Evolutionary conservation across 2,329 filamentous ascomycete species (phyloP).

Genomic region (Penicillium capsulatum): DNA sequence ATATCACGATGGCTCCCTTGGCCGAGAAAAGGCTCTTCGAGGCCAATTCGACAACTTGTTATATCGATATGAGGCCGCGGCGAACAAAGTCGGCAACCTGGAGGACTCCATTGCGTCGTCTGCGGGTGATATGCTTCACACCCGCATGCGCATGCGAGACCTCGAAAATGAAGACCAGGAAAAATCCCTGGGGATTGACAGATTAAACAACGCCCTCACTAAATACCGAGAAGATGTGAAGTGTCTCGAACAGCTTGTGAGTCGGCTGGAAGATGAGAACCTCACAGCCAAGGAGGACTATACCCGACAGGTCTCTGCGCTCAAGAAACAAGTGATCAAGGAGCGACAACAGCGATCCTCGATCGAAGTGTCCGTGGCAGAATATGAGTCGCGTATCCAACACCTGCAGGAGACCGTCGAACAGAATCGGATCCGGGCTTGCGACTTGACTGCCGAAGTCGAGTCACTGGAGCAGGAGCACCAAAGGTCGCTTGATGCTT

Average conservation of each 20-base stretch:
- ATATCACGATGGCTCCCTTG: constrained; percentile 31
- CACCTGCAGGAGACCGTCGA: constrained; percentile 35
- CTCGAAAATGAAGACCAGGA: constrained; percentile 41
- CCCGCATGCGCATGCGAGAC: constrained; percentile 42
- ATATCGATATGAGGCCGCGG: constrained; percentile 35
- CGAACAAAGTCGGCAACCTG: constrained; percentile 35
- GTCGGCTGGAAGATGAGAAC: constrained; percentile 40
- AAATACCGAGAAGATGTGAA: constrained; percentile 44
- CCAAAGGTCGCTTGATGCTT: constrained; percentile 17
- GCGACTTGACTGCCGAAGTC: constrained; percentile 34
- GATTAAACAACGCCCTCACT: constrained; percentile 41
- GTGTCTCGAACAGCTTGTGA: constrained; percentile 42
- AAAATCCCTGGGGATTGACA: constrained; percentile 40
- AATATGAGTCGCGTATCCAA: constrained; percentile 35
- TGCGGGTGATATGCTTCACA: constrained; percentile 44
- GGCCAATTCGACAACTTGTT: constrained; percentile 44
- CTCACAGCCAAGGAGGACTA: constrained; percentile 26
- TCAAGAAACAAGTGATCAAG: constrained; percentile 33
- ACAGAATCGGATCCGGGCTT: constrained; percentile 32
- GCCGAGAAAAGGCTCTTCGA: constrained; percentile 40
- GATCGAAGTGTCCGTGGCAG: constrained; percentile 35
- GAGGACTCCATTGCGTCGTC: constrained; percentile 41
- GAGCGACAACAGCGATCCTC: constrained; percentile 33
- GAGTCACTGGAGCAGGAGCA: constrained; percentile 33
- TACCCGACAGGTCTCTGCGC: constrained; percentile 27